These are phyloP conservation scores for Phoenix dactylifera DNA, from an alignment of 176 grass and related monocot genomes.

Conservation along the genomic window DNA sequence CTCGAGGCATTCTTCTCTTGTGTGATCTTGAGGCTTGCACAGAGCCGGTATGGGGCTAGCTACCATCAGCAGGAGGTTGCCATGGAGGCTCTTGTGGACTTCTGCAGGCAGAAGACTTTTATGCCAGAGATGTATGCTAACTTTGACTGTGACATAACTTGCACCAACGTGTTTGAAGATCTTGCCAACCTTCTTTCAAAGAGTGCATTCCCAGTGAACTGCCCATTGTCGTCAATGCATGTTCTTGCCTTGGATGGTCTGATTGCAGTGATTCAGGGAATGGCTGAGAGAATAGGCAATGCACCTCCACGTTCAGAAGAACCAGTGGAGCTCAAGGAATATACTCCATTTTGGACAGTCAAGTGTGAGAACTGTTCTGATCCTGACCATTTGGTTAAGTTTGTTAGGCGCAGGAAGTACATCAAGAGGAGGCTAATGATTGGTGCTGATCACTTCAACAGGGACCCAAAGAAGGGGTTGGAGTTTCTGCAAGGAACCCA, in stretches of 20 bases:
- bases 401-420: slow-evolving; percentile 67
- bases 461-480: slow-evolving; percentile 84
- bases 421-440: slow-evolving; percentile 82
- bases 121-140: slow-evolving; percentile 99
- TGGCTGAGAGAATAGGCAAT: slow-evolving; percentile 58
- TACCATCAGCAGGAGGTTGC: slow-evolving; percentile 97
- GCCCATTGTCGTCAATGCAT: slow-evolving; percentile 73
- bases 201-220: slow-evolving; percentile 89
- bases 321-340: slow-evolving; percentile 58
- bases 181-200: slow-evolving; percentile 83
- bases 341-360: slow-evolving; percentile 82
- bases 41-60: slow-evolving; percentile 74
- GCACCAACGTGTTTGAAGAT: slow-evolving; percentile 93
- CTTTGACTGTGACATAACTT: slow-evolving; percentile 93
- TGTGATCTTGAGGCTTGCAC: slow-evolving; percentile 78
- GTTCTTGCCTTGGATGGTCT: slow-evolving; percentile 88
- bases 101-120: slow-evolving; percentile 91
- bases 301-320: slow-evolving; percentile 42
- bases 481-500: slow-evolving; percentile 84
- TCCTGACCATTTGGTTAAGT: slow-evolving; percentile 82
- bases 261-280: slow-evolving; percentile 64
- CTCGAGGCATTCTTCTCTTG: slow-evolving; percentile 93
- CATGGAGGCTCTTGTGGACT: slow-evolving; percentile 87
- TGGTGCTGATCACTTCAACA: slow-evolving; percentile 91
- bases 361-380: slow-evolving; percentile 51